Evolutionary conservation across 1,139 yeast species (phyloP).

Genomic region (Diutina mesorugosa): DNA sequence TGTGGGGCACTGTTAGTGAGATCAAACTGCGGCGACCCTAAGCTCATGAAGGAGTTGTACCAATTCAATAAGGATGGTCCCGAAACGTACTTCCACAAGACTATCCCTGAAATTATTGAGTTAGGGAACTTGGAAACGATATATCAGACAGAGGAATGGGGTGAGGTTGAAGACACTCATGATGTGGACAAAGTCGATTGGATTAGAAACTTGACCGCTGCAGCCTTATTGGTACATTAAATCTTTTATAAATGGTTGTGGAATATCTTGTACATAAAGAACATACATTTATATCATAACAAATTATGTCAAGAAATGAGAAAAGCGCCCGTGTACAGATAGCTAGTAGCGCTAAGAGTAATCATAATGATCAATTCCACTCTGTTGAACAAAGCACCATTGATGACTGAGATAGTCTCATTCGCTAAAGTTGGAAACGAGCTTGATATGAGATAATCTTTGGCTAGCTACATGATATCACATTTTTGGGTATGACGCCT

Average conservation of each 20-base stretch:
- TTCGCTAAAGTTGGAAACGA: too few species aligned
- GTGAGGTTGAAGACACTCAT: constrained; percentile 97
- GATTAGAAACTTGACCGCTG: constrained; percentile 68
- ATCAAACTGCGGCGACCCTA: constrained; percentile 15
- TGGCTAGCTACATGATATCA: too few species aligned
- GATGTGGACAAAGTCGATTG: constrained; percentile 90
- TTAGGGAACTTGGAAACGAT: constrained; percentile 74
- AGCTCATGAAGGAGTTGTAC: constrained; percentile 13
- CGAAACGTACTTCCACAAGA: constrained; percentile 17
- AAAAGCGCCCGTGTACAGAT: too few species aligned
- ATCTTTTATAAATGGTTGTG: background rate
- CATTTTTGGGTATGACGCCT: too few species aligned
- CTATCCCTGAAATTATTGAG: constrained; percentile 63
- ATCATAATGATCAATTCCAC: too few species aligned
- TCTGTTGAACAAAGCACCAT: too few species aligned
- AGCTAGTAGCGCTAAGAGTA: too few species aligned
- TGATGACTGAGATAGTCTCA: too few species aligned
- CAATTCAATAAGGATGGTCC: constrained; percentile 20
- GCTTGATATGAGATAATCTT: too few species aligned
- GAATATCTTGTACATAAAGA: background rate
- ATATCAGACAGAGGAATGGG: constrained; percentile 85
- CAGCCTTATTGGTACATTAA: constrained; percentile 32
- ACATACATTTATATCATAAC: too few species aligned
- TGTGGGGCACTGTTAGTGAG: constrained; percentile 46
- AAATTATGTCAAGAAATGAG: too few species aligned